phyloP scores from a whole-genome alignment of 2,329 filamentous ascomycete species.

The Xylariaceae sp. region DNA sequence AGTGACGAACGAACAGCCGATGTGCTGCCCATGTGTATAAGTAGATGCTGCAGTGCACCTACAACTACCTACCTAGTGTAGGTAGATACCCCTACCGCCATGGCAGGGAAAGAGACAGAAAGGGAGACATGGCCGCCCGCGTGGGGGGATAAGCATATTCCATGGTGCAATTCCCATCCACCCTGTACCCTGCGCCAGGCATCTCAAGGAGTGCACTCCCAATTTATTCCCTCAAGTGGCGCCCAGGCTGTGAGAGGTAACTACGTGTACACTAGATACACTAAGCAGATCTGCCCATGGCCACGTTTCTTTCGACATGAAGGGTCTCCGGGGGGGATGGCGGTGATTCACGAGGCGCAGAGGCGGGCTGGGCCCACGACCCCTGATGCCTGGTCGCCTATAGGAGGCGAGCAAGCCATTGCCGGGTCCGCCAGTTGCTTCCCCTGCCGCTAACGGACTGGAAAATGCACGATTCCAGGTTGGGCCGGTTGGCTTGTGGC shows the following conservation, averaged over 20 bases:
- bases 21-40: background rate
- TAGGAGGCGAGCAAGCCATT: background rate
- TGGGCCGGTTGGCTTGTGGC: too few relatives aligned
- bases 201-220: background rate
- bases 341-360: background rate
- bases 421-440: background rate
- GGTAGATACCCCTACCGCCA: too few relatives aligned
- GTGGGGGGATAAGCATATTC: background rate
- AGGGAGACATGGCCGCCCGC: background rate
- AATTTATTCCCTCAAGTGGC: constrained; percentile 14
- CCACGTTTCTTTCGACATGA: background rate
- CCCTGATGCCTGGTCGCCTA: background rate
- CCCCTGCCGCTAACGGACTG: background rate
- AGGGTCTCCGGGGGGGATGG: too few relatives aligned
- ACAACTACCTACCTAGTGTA: too few relatives aligned
- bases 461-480: too few relatives aligned
- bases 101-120: too few relatives aligned
- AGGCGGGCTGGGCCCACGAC: background rate
- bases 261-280: too few relatives aligned
- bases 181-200: background rate
- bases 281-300: too few relatives aligned
- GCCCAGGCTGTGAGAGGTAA: background rate
- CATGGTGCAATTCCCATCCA: too few relatives aligned
- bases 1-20: background rate
- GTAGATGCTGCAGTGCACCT: too few relatives aligned